These are phyloP conservation scores for Venturia nashicola DNA, from an alignment of 2,329 filamentous ascomycete species.

Conservation along the genomic window DNA sequence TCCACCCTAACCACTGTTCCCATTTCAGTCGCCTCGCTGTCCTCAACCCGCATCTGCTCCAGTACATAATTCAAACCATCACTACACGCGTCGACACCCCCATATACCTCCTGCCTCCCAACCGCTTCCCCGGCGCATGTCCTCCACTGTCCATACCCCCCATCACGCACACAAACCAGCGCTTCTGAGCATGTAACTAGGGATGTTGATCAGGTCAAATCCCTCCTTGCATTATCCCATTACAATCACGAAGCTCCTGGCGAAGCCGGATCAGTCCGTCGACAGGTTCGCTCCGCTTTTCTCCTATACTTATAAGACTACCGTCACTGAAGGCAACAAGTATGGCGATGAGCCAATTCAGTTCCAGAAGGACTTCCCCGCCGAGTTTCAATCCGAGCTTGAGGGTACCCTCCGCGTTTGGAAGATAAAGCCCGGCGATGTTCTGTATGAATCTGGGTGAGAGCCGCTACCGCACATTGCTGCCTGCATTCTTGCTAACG, in stretches of 20 bases:
- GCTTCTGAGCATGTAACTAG: conserved; percentile 10
- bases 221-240: conserved; percentile 73
- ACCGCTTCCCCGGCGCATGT: not conserved
- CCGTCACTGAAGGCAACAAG: conserved; percentile 52
- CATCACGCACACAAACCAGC: not conserved
- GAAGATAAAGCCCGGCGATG: conserved; percentile 55
- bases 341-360: conserved; percentile 58
- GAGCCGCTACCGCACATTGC: not conserved
- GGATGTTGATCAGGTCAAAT: conserved; percentile 37
- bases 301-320: conserved; percentile 76
- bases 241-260: conserved; percentile 76
- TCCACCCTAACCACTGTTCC: too few relatives aligned
- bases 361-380: conserved; percentile 57
- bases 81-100: not conserved
- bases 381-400: conserved; percentile 69
- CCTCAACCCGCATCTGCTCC: not conserved
- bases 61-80: not conserved
- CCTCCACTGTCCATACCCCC: not conserved
- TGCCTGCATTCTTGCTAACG: not conserved
- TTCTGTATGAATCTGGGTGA: conserved; percentile 38
- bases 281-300: conserved; percentile 67
- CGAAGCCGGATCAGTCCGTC: conserved; percentile 61
- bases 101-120: not conserved
- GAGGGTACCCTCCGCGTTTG: conserved; percentile 71
- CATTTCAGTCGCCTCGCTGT: not conserved